A percentile compares a stretch with the other conserved stretches of the same genome.
These are phyloP conservation scores for Nemania sp. DNA, from an alignment of 2,329 filamentous ascomycete genomes.

Conservation along the genomic window DNA sequence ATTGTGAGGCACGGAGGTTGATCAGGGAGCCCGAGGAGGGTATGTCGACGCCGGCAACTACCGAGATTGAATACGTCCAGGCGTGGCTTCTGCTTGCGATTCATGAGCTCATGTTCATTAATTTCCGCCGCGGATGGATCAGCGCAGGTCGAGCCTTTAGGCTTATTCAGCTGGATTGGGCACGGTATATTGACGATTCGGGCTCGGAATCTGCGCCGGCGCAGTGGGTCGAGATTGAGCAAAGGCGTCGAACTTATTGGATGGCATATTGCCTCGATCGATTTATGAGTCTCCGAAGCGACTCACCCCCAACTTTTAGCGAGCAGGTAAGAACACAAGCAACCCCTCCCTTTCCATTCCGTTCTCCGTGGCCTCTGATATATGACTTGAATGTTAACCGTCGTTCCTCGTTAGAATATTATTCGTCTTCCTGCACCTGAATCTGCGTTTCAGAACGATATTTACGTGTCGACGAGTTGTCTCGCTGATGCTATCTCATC, in stretches of 20 bases:
- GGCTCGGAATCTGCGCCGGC: constrained; percentile 7
- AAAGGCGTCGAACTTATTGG: constrained; percentile 46
- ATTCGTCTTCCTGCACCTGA: constrained; percentile 45
- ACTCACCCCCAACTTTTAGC: constrained; percentile 40
- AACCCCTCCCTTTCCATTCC: background rate
- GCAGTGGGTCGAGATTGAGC: constrained; percentile 42
- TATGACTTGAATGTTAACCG: constrained; percentile 13
- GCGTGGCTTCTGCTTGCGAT: constrained; percentile 44
- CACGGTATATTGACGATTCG: constrained; percentile 43
- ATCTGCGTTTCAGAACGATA: constrained; percentile 42
- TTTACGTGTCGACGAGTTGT: constrained; percentile 35
- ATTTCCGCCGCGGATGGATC: constrained; percentile 43
- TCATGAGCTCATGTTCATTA: constrained; percentile 44
- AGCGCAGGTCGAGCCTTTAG: constrained; percentile 45
- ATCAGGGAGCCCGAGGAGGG: constrained; percentile 8
- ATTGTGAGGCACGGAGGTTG: constrained; percentile 7
- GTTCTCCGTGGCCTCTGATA: background rate
- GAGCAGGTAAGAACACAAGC: constrained; percentile 32
- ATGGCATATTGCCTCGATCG: constrained; percentile 46
- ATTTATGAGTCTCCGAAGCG: constrained; percentile 41
- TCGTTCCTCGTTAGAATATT: constrained; percentile 34
- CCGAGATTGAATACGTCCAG: constrained; percentile 41
- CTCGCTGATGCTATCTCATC: constrained; percentile 39
- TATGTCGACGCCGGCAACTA: background rate
- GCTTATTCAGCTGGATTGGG: constrained; percentile 43